Evolutionary conservation across 2,329 filamentous ascomycete species (phyloP), one percentile per base, ranked within the genome.

Genomic region (Nakataea oryzae): DNA sequence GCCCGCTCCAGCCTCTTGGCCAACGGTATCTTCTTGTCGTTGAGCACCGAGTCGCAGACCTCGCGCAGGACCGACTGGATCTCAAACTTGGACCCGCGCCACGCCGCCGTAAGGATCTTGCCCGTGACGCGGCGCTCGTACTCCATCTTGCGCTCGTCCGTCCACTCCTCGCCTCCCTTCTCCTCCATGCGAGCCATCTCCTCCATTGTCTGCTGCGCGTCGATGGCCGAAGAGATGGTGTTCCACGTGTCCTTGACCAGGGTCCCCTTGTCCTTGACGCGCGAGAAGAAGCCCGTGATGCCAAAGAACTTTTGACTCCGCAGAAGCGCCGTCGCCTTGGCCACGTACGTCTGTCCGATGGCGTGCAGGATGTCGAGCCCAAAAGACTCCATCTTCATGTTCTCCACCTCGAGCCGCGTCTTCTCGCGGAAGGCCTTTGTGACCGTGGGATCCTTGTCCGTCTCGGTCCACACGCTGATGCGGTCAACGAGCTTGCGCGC

Each of bases 371-470:
- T 97, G 66, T 99, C 95, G 55, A 99, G 82, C 60, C 95, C 95
- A 69, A 99, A 99, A 0, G 90, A 96, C 77, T 99, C 95, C 91
- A 99, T 99, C 82, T 97, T 99, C 69, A 99, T 81, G 72, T 97
- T 96, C 79, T 99, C 95, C 29, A 96, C 91, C 77, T 99, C 95
- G 54, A 97, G 86, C 54, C 88, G 85, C 67, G 90, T 97, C 84
- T 99, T 97, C 73, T 93, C 91, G 73, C 93, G 88, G 79, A 97
- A 99, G 0, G 95, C 90, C 63, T 78, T 79, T 41, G 93, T 97
- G 64, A 97, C 91, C 68, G 96, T 92, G 17, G 76, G 65, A 57
- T 88, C 85, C 78, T 95, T 96, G 77, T 97, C 95, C 3, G 93
- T 97, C 79, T 99, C 95, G 7, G 95, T 97, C 93, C 93, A 97